Percentiles rank a stretch among this genome's conserved stretches.
Evolutionary conservation across 1,284 basidiomycete genomes (phyloP).

Genomic region (Mycena sp.): DNA sequence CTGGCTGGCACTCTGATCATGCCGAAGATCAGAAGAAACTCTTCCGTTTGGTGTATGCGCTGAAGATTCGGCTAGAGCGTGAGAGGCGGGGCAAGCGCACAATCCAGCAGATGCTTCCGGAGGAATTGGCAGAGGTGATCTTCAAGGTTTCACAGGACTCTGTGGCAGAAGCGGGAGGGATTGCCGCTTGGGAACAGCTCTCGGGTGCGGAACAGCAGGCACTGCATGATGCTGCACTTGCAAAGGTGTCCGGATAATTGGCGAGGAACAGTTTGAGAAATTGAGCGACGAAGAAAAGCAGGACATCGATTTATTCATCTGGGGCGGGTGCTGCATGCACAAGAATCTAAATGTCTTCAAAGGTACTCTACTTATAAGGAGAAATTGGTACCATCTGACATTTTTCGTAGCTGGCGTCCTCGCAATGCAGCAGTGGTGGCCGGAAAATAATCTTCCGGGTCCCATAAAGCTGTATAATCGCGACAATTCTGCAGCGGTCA

Average conservation of each 20-base stretch:
- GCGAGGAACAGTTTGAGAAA: constrained; percentile 21
- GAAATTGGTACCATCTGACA: no score
- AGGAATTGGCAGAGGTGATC: constrained; percentile 2
- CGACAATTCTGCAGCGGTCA: constrained; percentile 29
- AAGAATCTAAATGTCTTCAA: constrained; percentile 38
- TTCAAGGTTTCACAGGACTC: not conserved
- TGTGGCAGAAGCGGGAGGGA: constrained; percentile 1
- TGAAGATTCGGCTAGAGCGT: not conserved
- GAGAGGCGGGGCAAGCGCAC: not conserved
- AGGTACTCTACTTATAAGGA: no score
- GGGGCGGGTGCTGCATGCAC: constrained; percentile 38
- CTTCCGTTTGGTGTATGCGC: not conserved
- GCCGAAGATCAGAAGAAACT: constrained; percentile 41
- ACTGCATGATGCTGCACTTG: constrained; percentile 8
- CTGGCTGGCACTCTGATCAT: constrained; percentile 33
- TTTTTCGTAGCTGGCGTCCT: constrained; percentile 10
- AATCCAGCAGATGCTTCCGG: not conserved
- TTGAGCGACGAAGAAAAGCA: not conserved
- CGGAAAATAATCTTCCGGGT: not conserved
- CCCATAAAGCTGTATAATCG: constrained; percentile 22
- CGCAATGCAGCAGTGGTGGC: not conserved
- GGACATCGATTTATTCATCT: constrained; percentile 27
- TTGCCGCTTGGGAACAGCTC: constrained; percentile 25
- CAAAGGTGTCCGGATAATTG: constrained; percentile 12
- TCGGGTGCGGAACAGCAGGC: not conserved